Percentiles rank a stretch among this genome's conserved stretches.
phyloP scores from a whole-genome alignment of 1,284 basidiomycete genomes.

The Takashimella koratensis region DNA sequence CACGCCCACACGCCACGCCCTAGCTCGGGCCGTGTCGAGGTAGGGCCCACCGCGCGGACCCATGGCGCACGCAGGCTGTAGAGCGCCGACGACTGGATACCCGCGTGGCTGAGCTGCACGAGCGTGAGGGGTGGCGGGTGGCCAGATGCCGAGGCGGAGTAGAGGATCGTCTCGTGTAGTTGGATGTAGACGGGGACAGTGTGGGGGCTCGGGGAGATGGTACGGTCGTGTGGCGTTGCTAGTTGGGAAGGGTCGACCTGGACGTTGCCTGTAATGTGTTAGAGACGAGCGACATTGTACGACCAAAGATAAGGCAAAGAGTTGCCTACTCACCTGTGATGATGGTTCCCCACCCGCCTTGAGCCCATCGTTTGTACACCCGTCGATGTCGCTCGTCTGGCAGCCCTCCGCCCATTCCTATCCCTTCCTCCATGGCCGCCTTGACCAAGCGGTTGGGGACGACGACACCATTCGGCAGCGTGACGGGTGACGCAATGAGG shows the following conservation, averaged over 20 bases:
- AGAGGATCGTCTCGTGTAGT: conserved; percentile 57
- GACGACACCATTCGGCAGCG: conserved; percentile 57
- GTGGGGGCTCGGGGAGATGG: conserved; percentile 54
- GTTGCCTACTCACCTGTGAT: conserved; percentile 58
- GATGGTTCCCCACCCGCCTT: conserved; percentile 80
- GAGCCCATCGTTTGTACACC: conserved; percentile 74
- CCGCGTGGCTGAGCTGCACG: conserved; percentile 82
- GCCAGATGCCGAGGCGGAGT: conserved; percentile 13
- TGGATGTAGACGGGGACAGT: conserved; percentile 54
- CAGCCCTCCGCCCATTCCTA: conserved; percentile 66
- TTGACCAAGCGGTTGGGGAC: conserved; percentile 55
- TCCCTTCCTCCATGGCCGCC: conserved; percentile 77
- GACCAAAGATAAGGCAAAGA: neutral
- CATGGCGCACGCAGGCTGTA: conserved; percentile 32
- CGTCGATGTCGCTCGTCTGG: conserved; percentile 63
- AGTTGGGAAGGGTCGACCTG: conserved; percentile 70
- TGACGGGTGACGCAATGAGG: conserved; percentile 51
- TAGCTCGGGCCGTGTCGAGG: conserved; percentile 55
- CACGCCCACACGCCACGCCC: conserved; percentile 47
- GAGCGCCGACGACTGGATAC: conserved; percentile 70
- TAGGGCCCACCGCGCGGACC: conserved; percentile 66
- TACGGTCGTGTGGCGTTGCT: conserved; percentile 73
- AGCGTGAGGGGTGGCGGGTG: conserved; percentile 40
- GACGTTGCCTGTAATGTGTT: conserved; percentile 61
- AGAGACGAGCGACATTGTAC: neutral